Conservation (phyloP, 108 stramenopile genomes). For the Cyclostephanos invisitatus region DNA sequence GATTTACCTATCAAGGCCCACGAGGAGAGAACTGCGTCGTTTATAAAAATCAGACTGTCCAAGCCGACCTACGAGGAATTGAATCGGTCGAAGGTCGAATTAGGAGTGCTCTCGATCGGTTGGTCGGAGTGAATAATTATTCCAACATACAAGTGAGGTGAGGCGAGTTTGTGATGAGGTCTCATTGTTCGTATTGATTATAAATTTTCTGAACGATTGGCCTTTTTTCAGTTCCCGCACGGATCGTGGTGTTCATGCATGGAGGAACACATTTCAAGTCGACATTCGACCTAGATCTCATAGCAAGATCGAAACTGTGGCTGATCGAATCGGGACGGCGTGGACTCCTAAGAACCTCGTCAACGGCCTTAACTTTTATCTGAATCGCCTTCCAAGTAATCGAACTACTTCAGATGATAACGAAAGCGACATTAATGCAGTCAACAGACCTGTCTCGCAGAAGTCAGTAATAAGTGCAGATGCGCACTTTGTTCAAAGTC, state of each 20-base stretch:
- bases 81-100: constrained; percentile 74
- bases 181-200: no score
- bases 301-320: not conserved
- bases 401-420: constrained; percentile 2
- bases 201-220: no score
- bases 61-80: constrained; percentile 63
- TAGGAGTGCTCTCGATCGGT: constrained; percentile 57
- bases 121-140: constrained; percentile 56
- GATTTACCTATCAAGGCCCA: constrained; percentile 69
- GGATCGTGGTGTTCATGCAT: constrained; percentile 85
- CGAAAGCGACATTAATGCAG: constrained; percentile 19
- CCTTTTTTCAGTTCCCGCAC: constrained; percentile 57
- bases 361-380: constrained; percentile 67
- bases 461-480: constrained; percentile 6
- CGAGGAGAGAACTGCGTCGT: constrained; percentile 61
- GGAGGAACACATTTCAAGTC: constrained; percentile 85
- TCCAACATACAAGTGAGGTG: constrained; percentile 67
- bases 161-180: no score
- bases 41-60: constrained; percentile 36
- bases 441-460: constrained; percentile 11
- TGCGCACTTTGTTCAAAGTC: constrained; percentile 7
- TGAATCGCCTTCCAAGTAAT: constrained; percentile 33
- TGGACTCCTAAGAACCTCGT: constrained; percentile 50
- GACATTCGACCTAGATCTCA: constrained; percentile 54
- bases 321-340: not conserved